Base-by-base conservation (phyloP, 139 green algal species). In the Spirogloea muscicola region DNA sequence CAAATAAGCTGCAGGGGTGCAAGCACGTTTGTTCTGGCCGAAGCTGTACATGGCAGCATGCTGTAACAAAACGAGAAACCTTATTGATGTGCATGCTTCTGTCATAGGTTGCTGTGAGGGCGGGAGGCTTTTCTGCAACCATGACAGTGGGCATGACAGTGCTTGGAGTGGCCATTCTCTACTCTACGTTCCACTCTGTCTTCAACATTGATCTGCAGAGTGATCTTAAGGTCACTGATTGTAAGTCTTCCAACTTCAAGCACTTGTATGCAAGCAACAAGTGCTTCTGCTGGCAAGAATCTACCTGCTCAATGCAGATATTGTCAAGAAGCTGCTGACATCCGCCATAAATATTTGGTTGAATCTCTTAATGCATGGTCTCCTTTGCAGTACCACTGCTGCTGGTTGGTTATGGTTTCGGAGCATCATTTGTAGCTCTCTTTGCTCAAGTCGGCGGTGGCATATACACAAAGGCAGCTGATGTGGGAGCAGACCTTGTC, bases 391-490 rank as follows among this genome's bases (percentile, higher is more conserved):
- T 86, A 66, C 76, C 81, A 31, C 55, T 84, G 21, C 67, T 86
- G 67, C 63, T 86, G 5, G 81, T 86, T 5, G 87, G 86, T 1
- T 90, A 84, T 74, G 87, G 86, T 3, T 90, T 91, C 62, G 86
- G 86, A n/a, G 86, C 86, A 2, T 86, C 77, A 21, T 86, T 84
- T 44, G 84, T 91, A 51, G 84, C 86, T 21, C 74, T 91, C 16
- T 91, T 91, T 51, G 87, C 82, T 7, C 87, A 85, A 29, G 63
- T 91, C 61, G 87, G 82, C 10, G 87, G 87, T 9, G 87, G 87
- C 41, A 92, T 92, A 57, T 92, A 91, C 82, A 92, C 87, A 34
- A 92, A 92, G 63, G 87, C 87, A 2, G 87, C 87, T 16, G 88
- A 92, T 62, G 89, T 93, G 18, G 89, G 89, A 3, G 89, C 82